These are phyloP conservation scores for Arctium minus DNA, from an alignment of 129 eudicot species.

Conservation along the genomic window DNA sequence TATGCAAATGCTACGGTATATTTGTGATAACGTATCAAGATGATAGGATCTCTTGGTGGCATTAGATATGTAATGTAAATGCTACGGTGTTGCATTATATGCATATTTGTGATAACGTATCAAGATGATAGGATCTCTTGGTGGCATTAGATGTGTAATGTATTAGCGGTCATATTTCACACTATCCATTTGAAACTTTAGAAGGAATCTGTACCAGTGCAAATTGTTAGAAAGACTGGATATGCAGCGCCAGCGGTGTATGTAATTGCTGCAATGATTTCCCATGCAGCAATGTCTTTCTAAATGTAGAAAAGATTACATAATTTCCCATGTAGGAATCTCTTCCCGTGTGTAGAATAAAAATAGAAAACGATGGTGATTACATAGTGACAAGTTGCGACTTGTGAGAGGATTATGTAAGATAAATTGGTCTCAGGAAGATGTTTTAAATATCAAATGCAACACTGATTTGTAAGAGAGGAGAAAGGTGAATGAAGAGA, in stretches of 20 bases:
- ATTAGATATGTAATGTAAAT: background rate
- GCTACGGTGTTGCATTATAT: too few relatives aligned
- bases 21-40: background rate
- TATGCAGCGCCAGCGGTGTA: background rate
- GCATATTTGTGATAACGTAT: background rate
- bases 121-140: background rate
- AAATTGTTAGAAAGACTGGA: background rate
- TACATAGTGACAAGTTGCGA: background rate
- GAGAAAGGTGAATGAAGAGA: background rate
- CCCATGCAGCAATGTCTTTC: background rate
- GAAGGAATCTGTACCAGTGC: background rate
- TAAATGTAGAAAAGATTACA: background rate
- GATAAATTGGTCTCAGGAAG: background rate
- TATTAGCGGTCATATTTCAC: conserved; percentile 5
- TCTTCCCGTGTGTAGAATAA: background rate
- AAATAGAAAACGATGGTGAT: background rate
- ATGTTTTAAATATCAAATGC: background rate
- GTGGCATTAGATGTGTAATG: background rate
- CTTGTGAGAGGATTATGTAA: background rate
- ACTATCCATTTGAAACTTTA: background rate
- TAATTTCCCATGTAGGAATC: background rate
- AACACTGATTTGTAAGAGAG: background rate
- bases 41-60: background rate
- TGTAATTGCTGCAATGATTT: background rate
- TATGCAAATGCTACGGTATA: background rate